phyloP scores from a whole-genome alignment of 1,284 basidiomycete genomes.

The Porodaedalea pini region DNA sequence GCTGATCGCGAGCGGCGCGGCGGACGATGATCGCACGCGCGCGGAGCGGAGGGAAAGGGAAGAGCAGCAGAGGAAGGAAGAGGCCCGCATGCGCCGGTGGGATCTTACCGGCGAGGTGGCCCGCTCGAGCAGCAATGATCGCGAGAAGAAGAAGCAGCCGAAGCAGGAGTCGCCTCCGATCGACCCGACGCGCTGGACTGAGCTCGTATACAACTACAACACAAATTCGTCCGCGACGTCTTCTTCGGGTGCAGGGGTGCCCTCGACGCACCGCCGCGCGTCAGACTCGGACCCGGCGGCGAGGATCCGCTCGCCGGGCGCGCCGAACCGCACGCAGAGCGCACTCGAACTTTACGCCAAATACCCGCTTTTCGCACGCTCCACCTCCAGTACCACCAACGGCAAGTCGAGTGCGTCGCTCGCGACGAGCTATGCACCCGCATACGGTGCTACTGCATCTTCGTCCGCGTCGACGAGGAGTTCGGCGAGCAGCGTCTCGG shows the following conservation, averaged over 20 bases:
- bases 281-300: not conserved
- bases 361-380: slow-evolving; percentile 14
- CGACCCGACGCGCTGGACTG: not conserved
- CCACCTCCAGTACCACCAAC: not conserved
- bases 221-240: not conserved
- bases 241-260: not conserved
- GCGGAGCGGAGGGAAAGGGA: slow-evolving; percentile 3
- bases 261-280: slow-evolving; percentile 8
- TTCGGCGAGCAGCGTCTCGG: not conserved
- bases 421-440: slow-evolving; percentile 1
- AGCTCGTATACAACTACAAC: slow-evolving; percentile 3
- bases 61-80: not conserved
- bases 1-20: not conserved
- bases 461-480: slow-evolving; percentile 2
- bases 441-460: not conserved
- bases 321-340: slow-evolving; percentile 12
- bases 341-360: slow-evolving; percentile 17
- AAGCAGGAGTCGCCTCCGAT: not conserved
- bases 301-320: not conserved
- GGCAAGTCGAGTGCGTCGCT: slow-evolving; percentile 6
- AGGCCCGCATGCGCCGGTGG: not conserved
- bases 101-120: not conserved
- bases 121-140: slow-evolving; percentile 6
- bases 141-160: slow-evolving; percentile 8
- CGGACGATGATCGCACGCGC: not conserved